phyloP scores from a whole-genome alignment of 768 basidiomycete genomes.

The Tylopilus subfusipes region DNA sequence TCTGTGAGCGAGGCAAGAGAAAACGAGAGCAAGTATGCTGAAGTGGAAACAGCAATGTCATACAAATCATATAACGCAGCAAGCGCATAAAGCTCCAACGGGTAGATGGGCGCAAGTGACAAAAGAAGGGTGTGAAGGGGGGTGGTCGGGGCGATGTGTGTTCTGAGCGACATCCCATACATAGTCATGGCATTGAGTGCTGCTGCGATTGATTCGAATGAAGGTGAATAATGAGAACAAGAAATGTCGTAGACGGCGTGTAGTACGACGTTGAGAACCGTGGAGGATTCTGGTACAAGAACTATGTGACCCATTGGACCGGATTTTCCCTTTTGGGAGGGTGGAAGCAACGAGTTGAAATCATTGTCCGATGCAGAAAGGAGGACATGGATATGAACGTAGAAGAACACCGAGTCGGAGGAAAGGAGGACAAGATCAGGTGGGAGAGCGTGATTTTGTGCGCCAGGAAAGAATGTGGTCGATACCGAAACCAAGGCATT shows the following conservation, averaged over 20 bases:
- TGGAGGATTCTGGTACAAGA: constrained; percentile 55
- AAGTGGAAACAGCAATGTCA: constrained; percentile 72
- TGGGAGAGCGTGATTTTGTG: constrained; percentile 50
- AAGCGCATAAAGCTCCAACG: constrained; percentile 69
- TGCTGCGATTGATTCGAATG: constrained; percentile 52
- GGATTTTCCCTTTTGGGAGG: constrained; percentile 34
- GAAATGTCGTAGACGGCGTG: constrained; percentile 71
- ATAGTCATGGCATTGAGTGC: constrained; percentile 53
- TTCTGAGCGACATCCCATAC: constrained; percentile 58
- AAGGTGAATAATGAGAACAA: constrained; percentile 70
- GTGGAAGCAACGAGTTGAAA: constrained; percentile 58
- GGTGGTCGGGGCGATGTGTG: constrained; percentile 46
- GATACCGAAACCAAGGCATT: constrained; percentile 67
- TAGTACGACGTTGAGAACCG: constrained; percentile 66
- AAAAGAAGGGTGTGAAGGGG: constrained; percentile 60
- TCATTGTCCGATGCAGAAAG: constrained; percentile 58
- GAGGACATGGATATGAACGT: constrained; percentile 62
- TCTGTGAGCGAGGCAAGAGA: constrained; percentile 67
- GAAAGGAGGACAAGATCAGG: constrained; percentile 68
- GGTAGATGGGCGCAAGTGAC: constrained; percentile 61
- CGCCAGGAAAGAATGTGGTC: constrained; percentile 76
- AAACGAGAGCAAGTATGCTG: constrained; percentile 71
- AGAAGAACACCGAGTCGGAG: constrained; percentile 80
- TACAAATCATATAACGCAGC: constrained; percentile 64
- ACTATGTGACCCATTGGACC: constrained; percentile 53